phyloP scores from a whole-genome alignment of 1,139 yeast genomes.

The Casaregolazyma lundiana region DNA sequence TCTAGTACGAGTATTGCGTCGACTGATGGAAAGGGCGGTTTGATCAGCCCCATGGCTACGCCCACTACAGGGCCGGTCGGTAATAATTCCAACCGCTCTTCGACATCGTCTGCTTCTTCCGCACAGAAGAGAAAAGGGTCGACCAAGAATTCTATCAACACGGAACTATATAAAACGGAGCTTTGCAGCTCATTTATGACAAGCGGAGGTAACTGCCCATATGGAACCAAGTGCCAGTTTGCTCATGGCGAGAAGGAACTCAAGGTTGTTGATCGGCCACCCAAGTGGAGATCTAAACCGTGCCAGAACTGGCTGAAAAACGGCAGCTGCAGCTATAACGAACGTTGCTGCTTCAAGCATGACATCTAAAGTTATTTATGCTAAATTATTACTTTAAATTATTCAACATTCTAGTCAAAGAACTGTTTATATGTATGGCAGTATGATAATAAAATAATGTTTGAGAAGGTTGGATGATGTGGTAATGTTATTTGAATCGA shows the following conservation, averaged over 20 bases:
- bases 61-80: conserved; percentile 2
- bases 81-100: conserved; percentile 1
- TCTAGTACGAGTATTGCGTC: conserved; percentile 11
- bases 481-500: no score
- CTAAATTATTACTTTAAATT: conserved; percentile 8
- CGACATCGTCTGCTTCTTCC: conserved; percentile 7
- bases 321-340: conserved; percentile 85
- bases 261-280: conserved; percentile 66
- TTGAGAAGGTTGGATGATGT: background rate
- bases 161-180: conserved; percentile 83
- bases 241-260: conserved; percentile 85
- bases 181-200: conserved; percentile 75
- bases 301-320: conserved; percentile 83
- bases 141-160: conserved; percentile 46
- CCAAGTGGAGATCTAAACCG: conserved; percentile 87
- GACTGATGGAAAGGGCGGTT: conserved; percentile 6
- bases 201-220: conserved; percentile 70
- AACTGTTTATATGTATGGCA: background rate
- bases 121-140: conserved; percentile 20
- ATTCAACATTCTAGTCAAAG: background rate
- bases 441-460: background rate
- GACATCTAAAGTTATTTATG: conserved; percentile 18
- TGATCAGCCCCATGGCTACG: conserved; percentile 8
- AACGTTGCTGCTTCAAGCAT: conserved; percentile 88
- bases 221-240: conserved; percentile 88